phyloP scores from a whole-genome alignment of 768 basidiomycete genomes.

The Boletus reticulatus region DNA sequence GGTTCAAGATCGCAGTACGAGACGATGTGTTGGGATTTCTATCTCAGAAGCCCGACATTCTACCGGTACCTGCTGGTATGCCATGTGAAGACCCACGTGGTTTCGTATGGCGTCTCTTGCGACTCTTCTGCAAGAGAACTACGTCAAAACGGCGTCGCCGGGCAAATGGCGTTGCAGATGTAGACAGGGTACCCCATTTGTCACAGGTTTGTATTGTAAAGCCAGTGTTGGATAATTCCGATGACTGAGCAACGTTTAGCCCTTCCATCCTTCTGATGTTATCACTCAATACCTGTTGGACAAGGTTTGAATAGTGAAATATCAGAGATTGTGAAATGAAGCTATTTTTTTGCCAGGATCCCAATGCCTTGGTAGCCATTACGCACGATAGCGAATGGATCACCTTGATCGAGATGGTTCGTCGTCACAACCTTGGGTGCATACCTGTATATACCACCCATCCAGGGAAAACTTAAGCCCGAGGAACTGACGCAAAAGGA shows the following conservation, averaged over 20 bases:
- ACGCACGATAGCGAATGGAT: slow-evolving; percentile 12
- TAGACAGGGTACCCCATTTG: background rate
- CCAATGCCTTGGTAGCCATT: background rate
- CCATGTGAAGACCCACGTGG: background rate
- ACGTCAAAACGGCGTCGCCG: background rate
- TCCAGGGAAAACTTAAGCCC: background rate
- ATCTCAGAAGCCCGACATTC: background rate
- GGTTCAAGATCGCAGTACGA: slow-evolving; percentile 13
- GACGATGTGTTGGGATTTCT: background rate
- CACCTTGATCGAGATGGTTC: background rate
- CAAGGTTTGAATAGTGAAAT: background rate
- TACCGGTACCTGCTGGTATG: background rate
- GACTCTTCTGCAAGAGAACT: background rate
- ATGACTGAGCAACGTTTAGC: background rate
- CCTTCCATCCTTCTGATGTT: slow-evolving; percentile 7
- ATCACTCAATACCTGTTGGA: slow-evolving; percentile 4
- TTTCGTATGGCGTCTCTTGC: background rate
- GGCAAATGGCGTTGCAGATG: background rate
- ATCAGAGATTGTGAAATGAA: background rate
- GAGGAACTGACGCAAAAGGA: background rate
- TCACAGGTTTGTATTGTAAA: slow-evolving; percentile 1
- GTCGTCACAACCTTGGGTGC: background rate
- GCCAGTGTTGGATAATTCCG: too few species aligned
- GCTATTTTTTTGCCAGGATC: background rate
- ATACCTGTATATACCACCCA: background rate